These are phyloP conservation scores for Hemileia vastatrix DNA, from an alignment of 1,284 basidiomycete genomes.

Conservation along the genomic window DNA sequence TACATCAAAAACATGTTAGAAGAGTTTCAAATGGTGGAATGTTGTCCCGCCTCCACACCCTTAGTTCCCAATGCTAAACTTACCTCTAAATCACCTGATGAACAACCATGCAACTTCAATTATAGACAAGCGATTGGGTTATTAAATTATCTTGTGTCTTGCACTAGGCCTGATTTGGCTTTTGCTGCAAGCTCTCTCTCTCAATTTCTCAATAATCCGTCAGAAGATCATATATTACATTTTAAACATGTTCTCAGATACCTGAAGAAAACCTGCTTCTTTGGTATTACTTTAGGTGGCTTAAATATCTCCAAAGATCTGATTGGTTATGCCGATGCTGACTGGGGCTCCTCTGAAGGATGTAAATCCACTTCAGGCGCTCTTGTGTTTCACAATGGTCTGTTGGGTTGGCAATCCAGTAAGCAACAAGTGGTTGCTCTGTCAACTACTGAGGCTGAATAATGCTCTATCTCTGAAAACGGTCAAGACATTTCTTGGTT, in stretches of 20 bases:
- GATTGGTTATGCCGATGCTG: too few relatives aligned
- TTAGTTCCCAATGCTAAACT: background rate
- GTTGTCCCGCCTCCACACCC: background rate
- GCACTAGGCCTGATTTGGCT: conserved; percentile 7
- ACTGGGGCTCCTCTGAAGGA: too few relatives aligned
- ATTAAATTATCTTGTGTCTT: conserved; percentile 3
- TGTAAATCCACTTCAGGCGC: too few relatives aligned
- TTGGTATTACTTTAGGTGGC: background rate
- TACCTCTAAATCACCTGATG: too few relatives aligned
- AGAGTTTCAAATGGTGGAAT: background rate
- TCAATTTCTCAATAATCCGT: background rate
- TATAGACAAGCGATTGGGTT: conserved; percentile 1
- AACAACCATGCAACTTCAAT: background rate
- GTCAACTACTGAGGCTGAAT: too few relatives aligned
- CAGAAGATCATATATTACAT: background rate
- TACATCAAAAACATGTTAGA: background rate
- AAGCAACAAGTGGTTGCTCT: too few relatives aligned
- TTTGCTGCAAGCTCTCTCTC: background rate
- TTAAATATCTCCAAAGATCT: too few relatives aligned
- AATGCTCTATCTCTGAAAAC: background rate
- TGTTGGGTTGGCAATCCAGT: too few relatives aligned
- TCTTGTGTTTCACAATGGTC: too few relatives aligned
- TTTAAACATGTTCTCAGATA: conserved; percentile 3
- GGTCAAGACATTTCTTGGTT: background rate
- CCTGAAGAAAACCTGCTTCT: background rate